Base-by-base conservation (phyloP, 768 basidiomycete genomes). In the Sporobolomyces pararoseus region DNA sequence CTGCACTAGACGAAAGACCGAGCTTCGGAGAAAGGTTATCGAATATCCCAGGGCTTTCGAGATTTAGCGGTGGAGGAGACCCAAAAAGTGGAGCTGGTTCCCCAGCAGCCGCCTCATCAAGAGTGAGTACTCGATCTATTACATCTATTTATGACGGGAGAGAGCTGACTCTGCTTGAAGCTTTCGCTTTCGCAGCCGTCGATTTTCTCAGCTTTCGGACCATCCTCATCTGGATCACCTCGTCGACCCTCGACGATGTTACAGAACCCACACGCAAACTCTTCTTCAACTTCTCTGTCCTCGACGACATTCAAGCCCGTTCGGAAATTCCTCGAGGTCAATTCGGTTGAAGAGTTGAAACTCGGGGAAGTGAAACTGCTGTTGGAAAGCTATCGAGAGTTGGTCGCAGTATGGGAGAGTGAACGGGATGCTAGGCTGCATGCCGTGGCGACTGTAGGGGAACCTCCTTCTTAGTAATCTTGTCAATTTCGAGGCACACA, bases 1-100 rank as follows among this genome's bases (percentile, higher is more conserved):
- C n/a, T n/a, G n/a, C n/a, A n/a, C n/a, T n/a, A n/a, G n/a, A n/a
- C n/a, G 81, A 83, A 49, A 80, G 91, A 64, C 88, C 86, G 79
- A 93, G 86, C 73, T 79, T 97, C 50, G 85, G 88, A 23, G 92
- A 93, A 80, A 83, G 93, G 44, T 79, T 97, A 75, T 89, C 91
- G 10, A 85, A 84, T 67, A 85, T 94, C 79, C 10, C 86, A 81
- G 66, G 81, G 84, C 59, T 82, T 84, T 49, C 80, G 83, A 50
- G 79, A 78, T 65, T 78, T 78, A 49, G 52, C 9, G 39, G n/a
- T n/a, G 39, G 46, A 47, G 46, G 46, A 55, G 19, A 54, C n/a
- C 61, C 66, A 23, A 46, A 39, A 29, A 31, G 27, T 57, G 55
- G 65, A 17, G 54, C 61, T 47, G 58, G 68, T 47, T 31, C 46